Evolutionary conservation across 1,284 basidiomycete genomes (phyloP).

Genomic region (Ceraceosorus guamensis): DNA sequence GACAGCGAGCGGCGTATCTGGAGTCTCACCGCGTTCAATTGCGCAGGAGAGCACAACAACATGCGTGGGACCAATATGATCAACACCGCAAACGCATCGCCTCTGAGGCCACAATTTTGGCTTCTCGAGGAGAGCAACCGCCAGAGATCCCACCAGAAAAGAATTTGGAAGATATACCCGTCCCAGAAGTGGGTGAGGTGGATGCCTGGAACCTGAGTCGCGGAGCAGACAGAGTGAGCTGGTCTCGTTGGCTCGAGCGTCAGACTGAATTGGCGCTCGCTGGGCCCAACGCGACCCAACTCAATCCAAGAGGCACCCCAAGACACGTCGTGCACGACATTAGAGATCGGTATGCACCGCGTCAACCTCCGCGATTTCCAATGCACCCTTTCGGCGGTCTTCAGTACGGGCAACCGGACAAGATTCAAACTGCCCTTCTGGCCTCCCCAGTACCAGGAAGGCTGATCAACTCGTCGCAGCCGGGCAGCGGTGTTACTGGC

Average conservation of each 20-base stretch:
- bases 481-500: too few relatives aligned
- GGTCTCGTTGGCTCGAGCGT: too few relatives aligned
- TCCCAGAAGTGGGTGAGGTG: neutral
- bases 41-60: neutral
- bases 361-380: neutral
- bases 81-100: too few relatives aligned
- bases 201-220: neutral
- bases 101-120: neutral
- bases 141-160: too few relatives aligned
- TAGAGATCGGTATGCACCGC: neutral
- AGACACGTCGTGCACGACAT: neutral
- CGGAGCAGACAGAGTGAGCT: too few relatives aligned
- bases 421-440: conserved; percentile 6
- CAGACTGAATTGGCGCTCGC: too few relatives aligned
- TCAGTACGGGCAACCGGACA: neutral
- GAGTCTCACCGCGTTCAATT: neutral
- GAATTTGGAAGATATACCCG: neutral
- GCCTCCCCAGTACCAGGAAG: conserved; percentile 2
- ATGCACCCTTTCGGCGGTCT: neutral
- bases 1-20: neutral
- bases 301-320: neutral
- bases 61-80: neutral
- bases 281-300: neutral
- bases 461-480: too few relatives aligned
- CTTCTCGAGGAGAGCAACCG: neutral